phyloP scores from a whole-genome alignment of 2,329 filamentous ascomycete species.

The Xylariaceae sp. region DNA sequence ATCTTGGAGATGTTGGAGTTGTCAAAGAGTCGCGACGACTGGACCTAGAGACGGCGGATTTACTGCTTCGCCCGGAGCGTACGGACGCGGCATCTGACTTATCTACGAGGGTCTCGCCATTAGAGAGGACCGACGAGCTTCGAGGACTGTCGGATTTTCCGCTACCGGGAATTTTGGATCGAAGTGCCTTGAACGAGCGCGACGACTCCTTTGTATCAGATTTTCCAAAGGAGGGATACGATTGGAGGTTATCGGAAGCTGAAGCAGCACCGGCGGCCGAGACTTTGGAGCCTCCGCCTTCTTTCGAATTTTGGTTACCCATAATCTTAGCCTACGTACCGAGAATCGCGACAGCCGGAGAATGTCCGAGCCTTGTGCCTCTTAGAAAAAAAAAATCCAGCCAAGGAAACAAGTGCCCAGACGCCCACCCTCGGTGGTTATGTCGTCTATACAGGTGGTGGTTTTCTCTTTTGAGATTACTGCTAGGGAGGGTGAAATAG shows the following conservation, averaged over 20 bases:
- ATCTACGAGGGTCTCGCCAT: slow-evolving; percentile 64
- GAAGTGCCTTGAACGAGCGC: slow-evolving; percentile 82
- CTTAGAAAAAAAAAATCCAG: slow-evolving; percentile 27
- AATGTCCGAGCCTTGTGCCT: slow-evolving; percentile 25
- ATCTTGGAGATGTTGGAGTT: slow-evolving; percentile 49
- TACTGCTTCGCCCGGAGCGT: slow-evolving; percentile 70
- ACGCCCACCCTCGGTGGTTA: slow-evolving; percentile 34
- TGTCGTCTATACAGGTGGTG: slow-evolving; percentile 15
- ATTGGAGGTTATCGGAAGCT: slow-evolving; percentile 69
- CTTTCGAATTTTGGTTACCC: slow-evolving; percentile 78
- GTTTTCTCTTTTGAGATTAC: slow-evolving; percentile 27
- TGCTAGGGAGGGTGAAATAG: slow-evolving; percentile 62
- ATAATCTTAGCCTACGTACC: slow-evolving; percentile 51
- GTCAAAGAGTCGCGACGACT: slow-evolving; percentile 53
- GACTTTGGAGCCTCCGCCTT: slow-evolving; percentile 60
- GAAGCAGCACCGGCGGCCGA: slow-evolving; percentile 45
- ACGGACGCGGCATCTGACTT: slow-evolving; percentile 78
- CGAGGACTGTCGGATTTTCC: slow-evolving; percentile 81
- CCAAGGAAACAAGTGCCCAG: slow-evolving; percentile 34
- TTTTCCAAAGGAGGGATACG: slow-evolving; percentile 90
- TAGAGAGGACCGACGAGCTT: slow-evolving; percentile 71
- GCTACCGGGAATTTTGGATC: slow-evolving; percentile 85
- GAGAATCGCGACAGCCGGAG: neutral
- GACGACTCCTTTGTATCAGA: slow-evolving; percentile 93
- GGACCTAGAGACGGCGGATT: slow-evolving; percentile 58